Evolutionary conservation across 345 rosid species (phyloP), one percentile per base, ranked within the genome.

Genomic region (Limnanthes douglasii): DNA sequence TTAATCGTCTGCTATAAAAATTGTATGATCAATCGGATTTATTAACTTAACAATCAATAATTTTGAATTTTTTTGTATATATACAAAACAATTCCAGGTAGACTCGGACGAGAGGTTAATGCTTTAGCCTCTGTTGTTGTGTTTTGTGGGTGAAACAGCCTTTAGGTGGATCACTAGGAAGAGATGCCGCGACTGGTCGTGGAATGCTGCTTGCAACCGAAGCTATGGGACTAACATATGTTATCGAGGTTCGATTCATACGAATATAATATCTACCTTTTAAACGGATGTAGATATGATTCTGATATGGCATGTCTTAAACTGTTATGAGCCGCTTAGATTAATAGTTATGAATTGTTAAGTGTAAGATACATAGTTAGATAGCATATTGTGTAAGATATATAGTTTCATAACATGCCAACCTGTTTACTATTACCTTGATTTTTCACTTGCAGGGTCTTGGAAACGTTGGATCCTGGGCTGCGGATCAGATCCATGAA

Each of bases 381-480:
- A n/a, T n/a, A n/a, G n/a, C n/a, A n/a, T n/a, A n/a, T n/a, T n/a
- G n/a, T n/a, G n/a, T n/a, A n/a, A n/a, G n/a, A n/a, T n/a, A n/a
- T n/a, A n/a, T n/a, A n/a, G n/a, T n/a, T n/a, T n/a, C n/a, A n/a
- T n/a, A n/a, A n/a, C n/a, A n/a, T n/a, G n/a, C n/a, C n/a, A n/a
- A n/a, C n/a, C n/a, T n/a, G n/a, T n/a, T n/a, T n/a, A n/a, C n/a
- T n/a, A n/a, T n/a, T n/a, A n/a, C n/a, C n/a, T n/a, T n/a, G n/a
- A n/a, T n/a, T n/a, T n/a, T n/a, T n/a, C n/a, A n/a, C 25, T 4
- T 21, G n/a, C 43, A 84, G 96, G 96, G 96, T 17, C 84, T 90
- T 42, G 98, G 98, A 15, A 90, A 90, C 61, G 96, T 90, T 6
- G 98, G 98, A 18, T 81, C 98, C n/a, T 90, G 94, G 98, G 96